Base-by-base conservation (phyloP, 2,329 filamentous ascomycete genomes). In the Emmonsiellopsis sp. region DNA sequence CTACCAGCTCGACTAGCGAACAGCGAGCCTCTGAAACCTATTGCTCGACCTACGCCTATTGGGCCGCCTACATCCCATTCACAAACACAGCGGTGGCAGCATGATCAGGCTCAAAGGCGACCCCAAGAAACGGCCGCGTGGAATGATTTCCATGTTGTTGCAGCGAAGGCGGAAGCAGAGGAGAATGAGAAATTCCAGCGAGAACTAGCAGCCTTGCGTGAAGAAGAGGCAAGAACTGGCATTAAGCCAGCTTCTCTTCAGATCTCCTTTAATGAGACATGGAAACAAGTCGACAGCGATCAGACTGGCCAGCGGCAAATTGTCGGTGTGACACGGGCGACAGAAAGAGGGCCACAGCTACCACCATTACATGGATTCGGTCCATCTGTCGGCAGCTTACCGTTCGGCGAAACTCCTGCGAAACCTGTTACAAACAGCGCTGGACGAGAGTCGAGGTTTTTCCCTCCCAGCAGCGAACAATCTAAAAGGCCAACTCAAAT, bases 401-500 rank as follows among this genome's bases (percentile, higher is more conserved):
- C 67, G 36, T 67, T 71, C 40, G 55, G 65, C 6, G 66, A 72
- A 31, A 61, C 55, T 31, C 61, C 68, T 50, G 51, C 64, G 21
- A 68, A 70, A 45, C 63, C 66, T 32, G 62, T 68, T 48, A 62
- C 60, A 49, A 69, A 61, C 48, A 63, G 68, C 46, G 61, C 68
- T 17, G 63, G 63, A 33, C 72, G 74, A 37, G 74, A 72, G 49
- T 77, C 75, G 14, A 65, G 75, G 13, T 77, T 77, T 61, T 77
- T 77, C 61, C 74, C 75, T 27, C 68, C 68, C 43, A 66, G 56
- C 40, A 67, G 62, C 31, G 72, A 72, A 56, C 66, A 62, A 56
- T 58, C 52, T 46, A 71, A 63, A 62, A 68, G 60, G 56, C 62
- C 64, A 40, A 53, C 60, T 33, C 60, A 57, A 53, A 63, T 65